Percentiles rank a stretch among this genome's conserved stretches.
Conservation (phyloP, 345 rosid species). For the Eucalyptus cloeziana region DNA sequence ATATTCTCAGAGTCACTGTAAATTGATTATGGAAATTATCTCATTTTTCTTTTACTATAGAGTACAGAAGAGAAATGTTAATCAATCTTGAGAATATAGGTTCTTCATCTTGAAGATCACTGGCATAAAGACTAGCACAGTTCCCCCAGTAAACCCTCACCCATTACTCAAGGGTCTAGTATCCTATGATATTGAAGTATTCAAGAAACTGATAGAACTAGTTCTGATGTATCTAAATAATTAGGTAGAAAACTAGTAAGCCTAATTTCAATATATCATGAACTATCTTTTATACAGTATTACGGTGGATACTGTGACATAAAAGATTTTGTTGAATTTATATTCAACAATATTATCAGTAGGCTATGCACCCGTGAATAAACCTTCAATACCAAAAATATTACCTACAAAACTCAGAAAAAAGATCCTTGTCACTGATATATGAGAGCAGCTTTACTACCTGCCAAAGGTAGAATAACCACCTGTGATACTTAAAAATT, state of each 20-base stretch:
- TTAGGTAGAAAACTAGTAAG: neutral
- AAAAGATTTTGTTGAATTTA: neutral
- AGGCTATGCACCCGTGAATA: neutral
- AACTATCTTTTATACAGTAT: neutral
- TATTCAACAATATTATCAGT: neutral
- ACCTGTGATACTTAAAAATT: neutral
- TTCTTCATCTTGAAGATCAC: neutral
- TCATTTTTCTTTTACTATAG: neutral
- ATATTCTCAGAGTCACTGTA: neutral
- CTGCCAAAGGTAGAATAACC: slow-evolving; percentile 17
- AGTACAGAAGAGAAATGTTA: neutral
- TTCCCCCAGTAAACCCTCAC: neutral
- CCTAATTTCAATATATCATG: neutral
- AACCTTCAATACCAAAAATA: neutral
- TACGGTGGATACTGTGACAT: neutral
- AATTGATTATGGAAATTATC: neutral
- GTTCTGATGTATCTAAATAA: neutral
- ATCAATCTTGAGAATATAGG: neutral
- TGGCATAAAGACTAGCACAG: neutral
- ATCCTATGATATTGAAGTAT: neutral
- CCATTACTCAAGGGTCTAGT: neutral
- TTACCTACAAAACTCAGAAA: slow-evolving; percentile 71
- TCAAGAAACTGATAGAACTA: neutral
- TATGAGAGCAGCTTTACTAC: slow-evolving; percentile 79
- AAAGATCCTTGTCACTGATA: slow-evolving; percentile 74